phyloP scores from a whole-genome alignment of 352 stramenopile species.

The Globisporangium iwayamae region DNA sequence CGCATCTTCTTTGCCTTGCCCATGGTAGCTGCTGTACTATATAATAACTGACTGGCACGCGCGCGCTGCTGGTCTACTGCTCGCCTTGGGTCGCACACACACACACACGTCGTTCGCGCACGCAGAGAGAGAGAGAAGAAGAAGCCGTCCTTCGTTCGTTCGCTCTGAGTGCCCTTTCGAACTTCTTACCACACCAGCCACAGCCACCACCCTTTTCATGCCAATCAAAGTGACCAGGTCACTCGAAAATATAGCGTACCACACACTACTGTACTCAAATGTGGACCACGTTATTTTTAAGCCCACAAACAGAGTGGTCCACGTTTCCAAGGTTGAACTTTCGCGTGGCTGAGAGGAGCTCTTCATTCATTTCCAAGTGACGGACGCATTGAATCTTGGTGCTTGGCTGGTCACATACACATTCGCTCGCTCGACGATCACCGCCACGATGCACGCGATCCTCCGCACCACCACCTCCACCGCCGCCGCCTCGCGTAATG shows the following conservation, averaged over 20 bases:
- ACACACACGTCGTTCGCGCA: too few species aligned
- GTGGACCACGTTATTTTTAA: too few species aligned
- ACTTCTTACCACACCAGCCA: conserved; percentile 7
- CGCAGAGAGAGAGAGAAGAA: too few species aligned
- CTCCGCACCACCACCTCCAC: background rate
- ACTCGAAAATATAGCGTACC: background rate
- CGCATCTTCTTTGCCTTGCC: conserved; percentile 87
- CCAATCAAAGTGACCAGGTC: conserved; percentile 1
- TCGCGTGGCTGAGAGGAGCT: conserved; percentile 7
- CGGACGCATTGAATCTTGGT: background rate
- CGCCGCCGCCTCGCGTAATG: background rate
- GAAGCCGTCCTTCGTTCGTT: background rate
- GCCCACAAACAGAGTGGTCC: background rate
- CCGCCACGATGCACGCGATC: conserved; percentile 6
- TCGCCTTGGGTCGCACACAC: background rate
- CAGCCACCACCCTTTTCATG: conserved; percentile 4
- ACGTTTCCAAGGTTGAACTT: conserved; percentile 10
- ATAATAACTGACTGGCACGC: background rate
- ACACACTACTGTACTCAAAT: background rate
- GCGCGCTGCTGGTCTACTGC: background rate
- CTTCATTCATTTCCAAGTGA: conserved; percentile 5
- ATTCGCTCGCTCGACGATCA: background rate
- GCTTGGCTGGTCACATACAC: conserved; percentile 1
- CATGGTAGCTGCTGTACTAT: conserved; percentile 35
- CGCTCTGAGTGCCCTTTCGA: conserved; percentile 1